These are phyloP conservation scores for Aegilops speltoides DNA, from an alignment of 176 grass and related monocot genomes.

Conservation along the genomic window DNA sequence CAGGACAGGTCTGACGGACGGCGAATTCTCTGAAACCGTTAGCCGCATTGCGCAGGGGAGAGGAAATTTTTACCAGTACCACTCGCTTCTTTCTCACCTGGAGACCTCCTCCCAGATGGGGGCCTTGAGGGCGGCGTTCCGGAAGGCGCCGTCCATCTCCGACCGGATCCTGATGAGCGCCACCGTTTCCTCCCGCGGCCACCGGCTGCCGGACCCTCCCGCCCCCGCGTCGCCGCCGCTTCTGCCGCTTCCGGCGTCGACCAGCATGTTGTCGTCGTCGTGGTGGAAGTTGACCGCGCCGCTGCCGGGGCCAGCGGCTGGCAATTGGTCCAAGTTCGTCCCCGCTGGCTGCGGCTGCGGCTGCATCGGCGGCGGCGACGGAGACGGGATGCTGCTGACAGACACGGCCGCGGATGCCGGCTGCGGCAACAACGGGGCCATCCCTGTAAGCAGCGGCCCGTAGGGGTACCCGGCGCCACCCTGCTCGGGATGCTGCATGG, in stretches of 20 bases:
- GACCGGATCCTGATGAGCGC: slow-evolving; percentile 97
- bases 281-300: slow-evolving; percentile 17
- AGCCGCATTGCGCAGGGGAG: slow-evolving; percentile 23
- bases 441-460: slow-evolving; percentile 24
- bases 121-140: slow-evolving; percentile 87
- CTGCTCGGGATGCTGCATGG: slow-evolving; percentile 55
- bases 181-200: slow-evolving; percentile 88
- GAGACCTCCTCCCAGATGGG: slow-evolving; percentile 90
- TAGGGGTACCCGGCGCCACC: slow-evolving; percentile 38
- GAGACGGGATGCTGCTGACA: slow-evolving; percentile 21
- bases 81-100: slow-evolving; percentile 46
- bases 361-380: background rate
- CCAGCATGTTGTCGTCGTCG: slow-evolving; percentile 35
- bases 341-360: background rate
- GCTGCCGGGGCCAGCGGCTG: background rate
- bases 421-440: slow-evolving; percentile 33
- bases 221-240: slow-evolving; percentile 29
- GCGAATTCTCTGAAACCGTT: slow-evolving; percentile 52
- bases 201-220: slow-evolving; percentile 53
- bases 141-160: slow-evolving; percentile 92
- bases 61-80: background rate
- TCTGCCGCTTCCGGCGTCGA: background rate
- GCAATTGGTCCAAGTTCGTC: slow-evolving; percentile 29
- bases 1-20: slow-evolving; percentile 26
- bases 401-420: slow-evolving; percentile 6